Conservation (phyloP, 768 basidiomycete species). For the Glaciozyma antarctica region DNA sequence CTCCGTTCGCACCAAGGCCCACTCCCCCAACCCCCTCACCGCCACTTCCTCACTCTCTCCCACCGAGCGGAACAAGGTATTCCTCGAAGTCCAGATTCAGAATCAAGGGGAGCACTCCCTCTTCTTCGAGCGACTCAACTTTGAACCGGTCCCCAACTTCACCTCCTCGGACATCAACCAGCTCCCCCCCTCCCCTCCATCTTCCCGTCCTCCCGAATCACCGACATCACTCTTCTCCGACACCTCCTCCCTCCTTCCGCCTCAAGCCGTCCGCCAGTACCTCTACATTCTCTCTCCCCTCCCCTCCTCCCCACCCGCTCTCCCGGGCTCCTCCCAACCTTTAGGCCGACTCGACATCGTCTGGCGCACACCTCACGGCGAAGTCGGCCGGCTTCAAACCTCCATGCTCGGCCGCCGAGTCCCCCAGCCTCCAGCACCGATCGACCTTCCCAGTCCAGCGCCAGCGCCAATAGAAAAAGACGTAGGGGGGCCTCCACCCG, state of each 20-base stretch:
- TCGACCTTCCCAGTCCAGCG: constrained; percentile 6
- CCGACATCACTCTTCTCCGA: constrained; percentile 46
- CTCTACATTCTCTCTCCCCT: constrained; percentile 65
- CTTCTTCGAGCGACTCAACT: constrained; percentile 68
- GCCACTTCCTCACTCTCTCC: constrained; percentile 54
- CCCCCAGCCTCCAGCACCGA: constrained; percentile 42
- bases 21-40: constrained; percentile 47
- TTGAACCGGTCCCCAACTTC: constrained; percentile 66
- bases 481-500: neutral
- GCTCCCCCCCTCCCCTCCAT: constrained; percentile 4
- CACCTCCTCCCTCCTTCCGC: constrained; percentile 53
- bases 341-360: constrained; percentile 73
- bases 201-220: constrained; percentile 25
- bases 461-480: constrained; percentile 10
- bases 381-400: constrained; percentile 76
- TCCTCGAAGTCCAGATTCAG: constrained; percentile 86
- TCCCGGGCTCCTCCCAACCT: constrained; percentile 42
- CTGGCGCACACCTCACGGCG: constrained; percentile 76
- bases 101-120: constrained; percentile 69
- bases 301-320: constrained; percentile 35
- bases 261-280: constrained; percentile 78
- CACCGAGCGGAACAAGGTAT: constrained; percentile 65
- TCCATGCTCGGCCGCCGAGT: constrained; percentile 72
- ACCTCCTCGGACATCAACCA: constrained; percentile 50
- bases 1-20: constrained; percentile 90